A percentile compares a stretch with the other conserved stretches of the same genome.
These are phyloP conservation scores for Lasiodiplodia sp. DNA, from an alignment of 2,329 filamentous ascomycete genomes.

Conservation along the genomic window DNA sequence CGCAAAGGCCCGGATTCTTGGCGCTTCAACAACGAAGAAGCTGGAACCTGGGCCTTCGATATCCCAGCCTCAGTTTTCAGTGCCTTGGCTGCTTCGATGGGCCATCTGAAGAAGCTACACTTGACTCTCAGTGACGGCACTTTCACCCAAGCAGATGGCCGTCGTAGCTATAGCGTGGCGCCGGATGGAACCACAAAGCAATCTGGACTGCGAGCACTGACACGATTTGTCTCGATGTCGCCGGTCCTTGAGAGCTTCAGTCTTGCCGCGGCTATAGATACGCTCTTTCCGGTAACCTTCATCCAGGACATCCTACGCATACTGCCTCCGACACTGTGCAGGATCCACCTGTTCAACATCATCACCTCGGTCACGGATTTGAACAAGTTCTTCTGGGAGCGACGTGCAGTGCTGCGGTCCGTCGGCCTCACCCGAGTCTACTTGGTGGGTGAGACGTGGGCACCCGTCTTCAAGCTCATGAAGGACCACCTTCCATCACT, in stretches of 20 bases:
- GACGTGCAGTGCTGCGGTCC: neutral
- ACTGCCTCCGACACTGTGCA: neutral
- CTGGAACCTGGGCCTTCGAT: neutral
- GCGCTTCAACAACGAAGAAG: neutral
- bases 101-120: neutral
- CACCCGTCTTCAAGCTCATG: neutral
- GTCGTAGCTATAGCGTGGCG: neutral
- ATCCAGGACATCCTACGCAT: neutral
- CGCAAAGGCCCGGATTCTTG: neutral
- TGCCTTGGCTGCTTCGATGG: neutral
- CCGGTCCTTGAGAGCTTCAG: neutral
- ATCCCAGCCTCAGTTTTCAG: neutral
- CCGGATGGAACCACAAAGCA: neutral
- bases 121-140: neutral
- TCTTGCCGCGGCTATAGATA: neutral
- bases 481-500: neutral
- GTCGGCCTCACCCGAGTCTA: neutral
- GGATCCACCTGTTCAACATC: neutral
- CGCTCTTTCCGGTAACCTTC: neutral
- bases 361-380: neutral
- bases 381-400: neutral
- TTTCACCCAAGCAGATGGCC: neutral
- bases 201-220: neutral
- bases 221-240: neutral
- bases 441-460: neutral